Base-by-base conservation (phyloP, 257 asterid species). In the Nicotiana tabacum region DNA sequence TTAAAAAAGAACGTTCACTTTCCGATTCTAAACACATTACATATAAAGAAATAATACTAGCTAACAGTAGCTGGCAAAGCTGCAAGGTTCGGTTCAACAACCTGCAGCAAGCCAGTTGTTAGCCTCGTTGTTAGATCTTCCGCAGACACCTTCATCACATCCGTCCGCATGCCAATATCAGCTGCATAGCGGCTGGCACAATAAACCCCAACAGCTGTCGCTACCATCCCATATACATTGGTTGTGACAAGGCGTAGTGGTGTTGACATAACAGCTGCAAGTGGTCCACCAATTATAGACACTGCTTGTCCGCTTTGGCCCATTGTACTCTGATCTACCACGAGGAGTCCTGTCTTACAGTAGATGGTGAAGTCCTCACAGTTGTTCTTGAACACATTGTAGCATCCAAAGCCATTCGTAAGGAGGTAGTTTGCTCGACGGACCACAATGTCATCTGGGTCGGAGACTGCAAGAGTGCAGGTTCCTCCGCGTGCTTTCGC, bases 401-500 rank as follows among this genome's bases (percentile, higher is more conserved):
- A 94, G 89, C 96, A 87, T 16, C 98, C 98, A 30, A 96, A 96
- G 8, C 99, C 99, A 4, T 94, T 93, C 61, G 90, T 85, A 6
- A 93, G 92, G 30, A 96, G 92, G 92, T 86, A 91, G 35, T 90
- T 87, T 57, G 98, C 98, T n/a, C 99, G 94, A 76, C 90, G 95
- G 27, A 90, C 86, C 64, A 93, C 98, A 1, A 7, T 77, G 8
- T 90, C 93, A 21, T 81, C 86, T 3, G 89, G 66, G 33, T 96
- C 99, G 0, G 99, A 87, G 85, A 78, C 89, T 0, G 99, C 98
- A 21, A 94, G 91, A 24, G 98, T 92, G 76, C 98, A 93, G 6
- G 99, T 94, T 81, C 99, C 99, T 48, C 99, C 99, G 32, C 99
- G 93, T 6, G 97, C 98, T 86, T 93, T 93, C 17, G 98, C 97